Conservation (phyloP, 2,329 filamentous ascomycete species). For the Gnomoniopsis sp. region DNA sequence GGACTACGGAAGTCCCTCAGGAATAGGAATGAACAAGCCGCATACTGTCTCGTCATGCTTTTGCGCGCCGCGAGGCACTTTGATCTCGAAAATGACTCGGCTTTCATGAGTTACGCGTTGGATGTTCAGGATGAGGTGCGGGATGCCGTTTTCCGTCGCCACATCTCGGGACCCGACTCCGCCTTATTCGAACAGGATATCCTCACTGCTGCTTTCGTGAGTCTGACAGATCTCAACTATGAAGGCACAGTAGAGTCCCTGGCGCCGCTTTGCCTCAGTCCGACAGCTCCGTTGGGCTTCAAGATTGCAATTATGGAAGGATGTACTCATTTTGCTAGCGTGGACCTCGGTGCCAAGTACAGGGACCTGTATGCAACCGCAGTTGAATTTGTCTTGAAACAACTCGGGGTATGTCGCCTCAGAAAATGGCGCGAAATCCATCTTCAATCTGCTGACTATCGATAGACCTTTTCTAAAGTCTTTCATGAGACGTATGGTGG, state of each 20-base stretch:
- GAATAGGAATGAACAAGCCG: constrained; percentile 63
- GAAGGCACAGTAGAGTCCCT: constrained; percentile 56
- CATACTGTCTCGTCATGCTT: constrained; percentile 62
- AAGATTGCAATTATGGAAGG: constrained; percentile 61
- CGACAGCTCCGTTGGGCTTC: constrained; percentile 55
- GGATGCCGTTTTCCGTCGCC: constrained; percentile 60
- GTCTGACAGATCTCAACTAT: constrained; percentile 59
- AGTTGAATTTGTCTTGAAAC: constrained; percentile 53
- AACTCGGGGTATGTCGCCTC: constrained; percentile 48
- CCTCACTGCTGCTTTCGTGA: constrained; percentile 65
- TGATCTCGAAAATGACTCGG: constrained; percentile 58
- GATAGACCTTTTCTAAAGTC: constrained; percentile 36
- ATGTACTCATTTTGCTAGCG: constrained; percentile 59
- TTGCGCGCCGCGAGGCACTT: constrained; percentile 64
- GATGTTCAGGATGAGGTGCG: constrained; percentile 68
- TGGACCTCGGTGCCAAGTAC: constrained; percentile 46
- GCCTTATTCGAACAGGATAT: constrained; percentile 58
- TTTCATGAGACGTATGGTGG: constrained; percentile 35
- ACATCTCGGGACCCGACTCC: constrained; percentile 43
- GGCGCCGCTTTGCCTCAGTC: constrained; percentile 52
- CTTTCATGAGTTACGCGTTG: constrained; percentile 63
- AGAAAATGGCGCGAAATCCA: background rate
- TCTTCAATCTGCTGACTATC: background rate
- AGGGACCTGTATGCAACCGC: constrained; percentile 52
- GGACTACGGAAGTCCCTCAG: constrained; percentile 59